Evolutionary conservation across 371 early-diverging fungal species (phyloP), one percentile per base, ranked within the genome.

Genomic region (Mortierella sp.): DNA sequence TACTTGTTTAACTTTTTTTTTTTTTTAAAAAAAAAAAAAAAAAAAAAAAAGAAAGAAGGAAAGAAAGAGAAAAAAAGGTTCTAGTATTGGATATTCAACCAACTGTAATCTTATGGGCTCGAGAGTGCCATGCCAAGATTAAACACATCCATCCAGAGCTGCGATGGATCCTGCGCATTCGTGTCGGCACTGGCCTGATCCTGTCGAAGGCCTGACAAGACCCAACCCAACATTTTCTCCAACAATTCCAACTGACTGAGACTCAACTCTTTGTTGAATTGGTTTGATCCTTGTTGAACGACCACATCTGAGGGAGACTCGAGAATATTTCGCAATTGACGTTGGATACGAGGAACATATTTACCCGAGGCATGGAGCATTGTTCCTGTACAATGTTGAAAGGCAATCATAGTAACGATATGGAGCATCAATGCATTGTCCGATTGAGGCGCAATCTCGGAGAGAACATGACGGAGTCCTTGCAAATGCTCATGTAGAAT

Each of bases 311-410:
- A 23, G 9, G 53, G 19, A 26, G 53, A 9, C 1, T 62, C 79
- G 4, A 66, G 25, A 1, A 45, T 43, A 0, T 50, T 26, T 6
- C 73, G 73, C 28, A 79, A 61, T 9, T 79, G 80, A 18, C 73
- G 60, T 57, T 73, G 37, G 60, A 73, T 70, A 21, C 73, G 73
- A 1, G 80, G 80, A n/a, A 79, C 80, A 44, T 66, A 73, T 28
- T 79, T 79, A 25, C 80, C 80, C 51, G 80, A 79, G 21, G 80
- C 80, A 29, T 79, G 80, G n/a, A 79, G 67, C 80, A 79, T 79
- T n/a, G 19, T 45, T 2, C 70, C 80, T 0, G 80, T 73, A 70
- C 70, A 66, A 12, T 30, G 45, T 47, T 79, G 80, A 28, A 79
- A 79, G 1, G 58, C 67, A 7, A 79, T 79, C 48, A 79, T 45